Evolutionary conservation across 352 stramenopile species (phyloP), one percentile per base, ranked within the genome.

Genomic region (Phytophthora hybrid): DNA sequence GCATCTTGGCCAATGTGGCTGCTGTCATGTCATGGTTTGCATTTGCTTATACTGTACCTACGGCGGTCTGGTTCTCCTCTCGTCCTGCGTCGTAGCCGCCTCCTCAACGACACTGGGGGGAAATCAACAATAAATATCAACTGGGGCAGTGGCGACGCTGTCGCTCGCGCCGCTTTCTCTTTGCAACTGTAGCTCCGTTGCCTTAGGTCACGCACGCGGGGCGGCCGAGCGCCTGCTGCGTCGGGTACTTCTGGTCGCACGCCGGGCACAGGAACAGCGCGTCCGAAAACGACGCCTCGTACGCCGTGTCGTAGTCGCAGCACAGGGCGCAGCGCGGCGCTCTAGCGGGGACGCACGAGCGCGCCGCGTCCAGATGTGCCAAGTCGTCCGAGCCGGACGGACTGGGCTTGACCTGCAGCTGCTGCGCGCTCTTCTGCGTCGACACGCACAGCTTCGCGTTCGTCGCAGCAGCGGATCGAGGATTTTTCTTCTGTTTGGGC

Each of bases 241-340:
- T 94, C 63, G 88, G 88, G 76, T 94, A 94, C 73, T 94, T 95
- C 66, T 83, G 81, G 74, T 95, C 88, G 79, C 87, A 94, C 56
- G 81, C 73, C 11, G 77, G 74, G 23, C 87, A 93, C 10, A 95
- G 68, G 66, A 93, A 93, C 21, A 93, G 78, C 66, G 79, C 81
- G 37, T 90, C 84, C 49, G 65, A 73, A 69, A 74, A 82, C 5
- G 75, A 79, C 44, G 77, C 75, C 39, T 81, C 74, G 19, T 76
- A 68, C 54, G 68, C 69, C 29, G 71, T 81, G 19, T 83, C 67
- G 16, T 80, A 81, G 44, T 82, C 72, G 31, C 80, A 90, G 69
- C 88, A 95, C 13, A 95, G 61, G 8, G 86, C 87, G 68, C 88
- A 95, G 64, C 75, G 80, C 69, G 76, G 85, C n/a, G 83, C 77